A percentile compares a stretch with the other conserved stretches of the same genome.
Evolutionary conservation across 768 basidiomycete species (phyloP).

Genomic region (Podaxis mareebaensis): DNA sequence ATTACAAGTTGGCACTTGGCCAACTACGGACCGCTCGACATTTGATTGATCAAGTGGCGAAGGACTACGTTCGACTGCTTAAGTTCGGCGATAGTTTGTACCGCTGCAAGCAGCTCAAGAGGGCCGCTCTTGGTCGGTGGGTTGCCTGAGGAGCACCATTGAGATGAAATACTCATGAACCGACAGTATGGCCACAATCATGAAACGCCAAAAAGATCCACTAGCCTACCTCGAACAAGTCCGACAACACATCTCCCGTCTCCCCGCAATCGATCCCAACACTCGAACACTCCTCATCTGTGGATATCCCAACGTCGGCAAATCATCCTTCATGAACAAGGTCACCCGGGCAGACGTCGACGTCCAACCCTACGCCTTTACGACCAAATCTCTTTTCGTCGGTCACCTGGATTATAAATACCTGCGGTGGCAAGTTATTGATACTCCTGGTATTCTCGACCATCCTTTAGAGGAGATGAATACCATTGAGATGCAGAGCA

Average conservation of each 20-base stretch:
- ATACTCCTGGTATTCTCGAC: conserved; percentile 97
- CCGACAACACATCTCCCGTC: conserved; percentile 97
- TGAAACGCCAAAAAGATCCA: conserved; percentile 98
- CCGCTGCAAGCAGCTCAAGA: conserved; percentile 98
- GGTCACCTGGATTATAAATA: conserved; percentile 99
- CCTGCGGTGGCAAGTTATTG: conserved; percentile 99
- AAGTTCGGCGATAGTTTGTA: conserved; percentile 99
- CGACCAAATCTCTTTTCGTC: conserved; percentile 97
- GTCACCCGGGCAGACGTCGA: conserved; percentile 99
- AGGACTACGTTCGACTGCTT: conserved; percentile 94
- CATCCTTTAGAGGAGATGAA: conserved; percentile 99
- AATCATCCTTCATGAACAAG: conserved; percentile 99
- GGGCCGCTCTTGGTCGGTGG: conserved; percentile 93
- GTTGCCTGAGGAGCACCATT: conserved; percentile 29
- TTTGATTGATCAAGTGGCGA: conserved; percentile 95
- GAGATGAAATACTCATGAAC: conserved; percentile 12
- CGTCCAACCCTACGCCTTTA: conserved; percentile 99
- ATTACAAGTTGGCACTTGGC: conserved; percentile 98
- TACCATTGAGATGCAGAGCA: conserved; percentile 99
- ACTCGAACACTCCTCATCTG: conserved; percentile 97
- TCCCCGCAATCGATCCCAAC: conserved; percentile 97
- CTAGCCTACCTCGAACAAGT: conserved; percentile 99
- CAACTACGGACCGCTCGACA: conserved; percentile 95
- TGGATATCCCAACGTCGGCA: conserved; percentile 99
- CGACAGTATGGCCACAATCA: conserved; percentile 93